Base-by-base conservation (phyloP, 2,329 filamentous ascomycete species). In the Aspergillus aculeatus region DNA sequence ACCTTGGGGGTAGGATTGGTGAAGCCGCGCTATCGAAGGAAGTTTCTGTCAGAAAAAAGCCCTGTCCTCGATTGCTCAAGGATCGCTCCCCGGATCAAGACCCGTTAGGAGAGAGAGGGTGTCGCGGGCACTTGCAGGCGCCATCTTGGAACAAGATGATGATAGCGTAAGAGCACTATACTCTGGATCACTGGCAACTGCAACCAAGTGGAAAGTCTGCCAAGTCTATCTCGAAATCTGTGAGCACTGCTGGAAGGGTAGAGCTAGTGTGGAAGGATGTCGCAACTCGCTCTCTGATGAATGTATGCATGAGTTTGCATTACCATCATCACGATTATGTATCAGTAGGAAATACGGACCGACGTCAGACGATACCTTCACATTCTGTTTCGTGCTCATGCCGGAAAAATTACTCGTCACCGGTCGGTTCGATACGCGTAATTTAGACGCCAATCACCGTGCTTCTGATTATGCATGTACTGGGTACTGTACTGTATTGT, bases 1-100 rank as follows among this genome's bases (percentile, higher is more conserved):
- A 80, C 79, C 74, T 79, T 78, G 7, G 77, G 79, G 26, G 80
- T 72, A 29, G 79, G 77, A 58, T 82, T 79, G 35, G 77, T 83
- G 64, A 78, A 76, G 26, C 76, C 77, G 64, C 80, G 78, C 78
- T 83, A 50, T 29, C 4, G 41, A 38, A 19, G 16, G 16, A 44
- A 6, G 5, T 7, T 41, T 44, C 14, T 44, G 38, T 44, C 38
- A 44, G 38, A 44, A 44, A 19, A 44, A 44, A 29, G 38, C 23
- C 16, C 10, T 21, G 9, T 21, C 53, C 9, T 48, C 24, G 24
- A 31, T 47, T 29, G 47, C 41, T 31, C 44, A 47, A 31, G 16
- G 24, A 31, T 21, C 23, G 21, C 11, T 55, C 16, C 21, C 21
- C 19, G 41, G 35, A 47, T 35, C 31, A 47, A 12, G 47, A 55